Evolutionary conservation across 2,329 filamentous ascomycete species (phyloP).

Genomic region (Macrophomina tecta): DNA sequence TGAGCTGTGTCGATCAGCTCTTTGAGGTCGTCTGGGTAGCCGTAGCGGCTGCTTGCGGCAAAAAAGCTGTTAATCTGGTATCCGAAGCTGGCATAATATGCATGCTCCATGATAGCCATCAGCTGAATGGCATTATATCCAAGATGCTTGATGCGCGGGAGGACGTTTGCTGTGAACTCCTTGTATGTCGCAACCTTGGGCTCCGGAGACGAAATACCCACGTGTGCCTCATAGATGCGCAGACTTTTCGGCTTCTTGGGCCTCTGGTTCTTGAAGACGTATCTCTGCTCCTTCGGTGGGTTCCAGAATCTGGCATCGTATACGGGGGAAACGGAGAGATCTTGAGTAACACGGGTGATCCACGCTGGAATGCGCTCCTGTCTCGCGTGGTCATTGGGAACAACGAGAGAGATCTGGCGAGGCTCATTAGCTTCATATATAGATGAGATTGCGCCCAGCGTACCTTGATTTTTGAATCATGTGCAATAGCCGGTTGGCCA

Average conservation of each 20-base stretch:
- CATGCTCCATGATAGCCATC: conserved; percentile 99
- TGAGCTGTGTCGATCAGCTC: conserved; percentile 96
- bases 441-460: neutral
- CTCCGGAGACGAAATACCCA: conserved; percentile 94
- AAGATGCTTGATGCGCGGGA: conserved; percentile 85
- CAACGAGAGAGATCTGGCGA: conserved; percentile 77
- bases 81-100: conserved; percentile 98
- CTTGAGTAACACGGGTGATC: conserved; percentile 97
- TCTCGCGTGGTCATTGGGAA: conserved; percentile 74
- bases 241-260: conserved; percentile 84
- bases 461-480: conserved; percentile 97
- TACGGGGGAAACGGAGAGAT: conserved; percentile 83
- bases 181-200: conserved; percentile 91
- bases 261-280: conserved; percentile 81
- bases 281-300: conserved; percentile 75
- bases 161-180: conserved; percentile 91
- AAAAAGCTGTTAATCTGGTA: conserved; percentile 99
- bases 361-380: conserved; percentile 91
- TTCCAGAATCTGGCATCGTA: conserved; percentile 99
- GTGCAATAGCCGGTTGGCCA: conserved; percentile 79
- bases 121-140: conserved; percentile 98
- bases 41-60: conserved; percentile 93
- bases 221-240: conserved; percentile 98
- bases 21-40: conserved; percentile 91
- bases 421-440: neutral